Base-by-base conservation (phyloP, 306 rosid species). In the Sesbania bispinosa region DNA sequence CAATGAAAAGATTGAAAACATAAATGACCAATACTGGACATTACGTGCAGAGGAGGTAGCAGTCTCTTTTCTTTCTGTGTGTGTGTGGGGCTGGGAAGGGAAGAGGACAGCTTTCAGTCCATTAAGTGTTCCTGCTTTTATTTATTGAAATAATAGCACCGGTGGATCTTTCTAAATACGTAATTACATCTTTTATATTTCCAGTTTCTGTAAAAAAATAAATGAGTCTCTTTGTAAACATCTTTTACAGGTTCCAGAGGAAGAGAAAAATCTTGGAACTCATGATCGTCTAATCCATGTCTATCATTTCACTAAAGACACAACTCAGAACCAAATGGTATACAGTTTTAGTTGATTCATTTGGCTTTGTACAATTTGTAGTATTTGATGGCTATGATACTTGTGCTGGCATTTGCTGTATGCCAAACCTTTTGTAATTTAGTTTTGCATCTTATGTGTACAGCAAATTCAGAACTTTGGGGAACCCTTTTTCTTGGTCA, bases 381-480 rank as follows among this genome's bases (percentile, higher is more conserved):
- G 10, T 73, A 48, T 42, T 62, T 82, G 76, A 42, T 27, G 27
- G 13, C 61, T 27, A 36, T 43, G 18, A 27, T 67, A 9, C 7
- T 26, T 66, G 26, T 67, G 47, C 53, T 62, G 54, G 10, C 14
- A 16, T 6, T 64, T 30, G n/a, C 32, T 38, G 4, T 30, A 38
- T 58, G 39, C 47, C 42, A 23, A 35, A 14, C 33, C 14, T 62
- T 45, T 58, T 55, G 27, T 4, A 45, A 26, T 15, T 38, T n/a
- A 27, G 20, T 75, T 61, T 77, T 26, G 30, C 10, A 21, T 77
- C 62, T 35, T 70, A 62, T 65, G 58, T 71, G 52, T 38, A 53
- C 81, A 92, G 98, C 96, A 89, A 86, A 84, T 92, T 81, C 96
- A 92, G 72, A 87, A 89, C 76, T 92, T 92, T 16, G 98, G 98